phyloP scores from a whole-genome alignment of 352 stramenopile species.

The Globisporangium heterothallicum region DNA sequence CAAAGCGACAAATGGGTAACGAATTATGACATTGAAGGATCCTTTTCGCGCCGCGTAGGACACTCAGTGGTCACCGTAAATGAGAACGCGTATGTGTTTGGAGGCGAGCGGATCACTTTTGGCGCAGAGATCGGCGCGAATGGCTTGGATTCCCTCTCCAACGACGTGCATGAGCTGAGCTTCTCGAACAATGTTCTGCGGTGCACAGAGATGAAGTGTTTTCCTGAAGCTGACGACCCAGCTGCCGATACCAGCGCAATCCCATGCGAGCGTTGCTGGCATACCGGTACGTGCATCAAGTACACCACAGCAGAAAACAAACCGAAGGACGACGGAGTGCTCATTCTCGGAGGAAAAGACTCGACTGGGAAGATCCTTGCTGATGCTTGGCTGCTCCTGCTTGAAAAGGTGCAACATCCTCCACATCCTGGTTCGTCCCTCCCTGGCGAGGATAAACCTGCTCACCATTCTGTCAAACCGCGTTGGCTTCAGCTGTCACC shows the following conservation, averaged over 20 bases:
- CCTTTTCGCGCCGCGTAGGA: slow-evolving; percentile 45
- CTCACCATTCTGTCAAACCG: slow-evolving; percentile 7
- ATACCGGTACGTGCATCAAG: slow-evolving; percentile 25
- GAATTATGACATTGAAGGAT: slow-evolving; percentile 53
- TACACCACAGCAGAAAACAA: slow-evolving; percentile 12
- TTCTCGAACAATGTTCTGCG: slow-evolving; percentile 32
- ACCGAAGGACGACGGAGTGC: slow-evolving; percentile 24
- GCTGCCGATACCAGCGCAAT: slow-evolving; percentile 8
- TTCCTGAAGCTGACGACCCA: slow-evolving; percentile 2
- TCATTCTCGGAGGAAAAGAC: slow-evolving; percentile 47
- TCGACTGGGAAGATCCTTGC: slow-evolving; percentile 23
- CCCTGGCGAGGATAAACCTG: background rate
- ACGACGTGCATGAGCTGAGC: slow-evolving; percentile 39
- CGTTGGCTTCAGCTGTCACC: slow-evolving; percentile 40
- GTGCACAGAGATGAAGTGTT: slow-evolving; percentile 22
- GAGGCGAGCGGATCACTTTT: slow-evolving; percentile 32
- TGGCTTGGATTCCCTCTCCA: slow-evolving; percentile 11
- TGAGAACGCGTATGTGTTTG: slow-evolving; percentile 43
- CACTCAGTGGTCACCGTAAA: slow-evolving; percentile 39
- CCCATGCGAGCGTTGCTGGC: slow-evolving; percentile 36
- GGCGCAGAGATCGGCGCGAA: background rate
- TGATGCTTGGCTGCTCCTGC: slow-evolving; percentile 42
- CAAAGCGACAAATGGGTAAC: slow-evolving; percentile 36
- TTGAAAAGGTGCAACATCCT: slow-evolving; percentile 11
- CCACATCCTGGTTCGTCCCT: background rate